Percentiles rank a stretch among this genome's conserved stretches.
Conservation (phyloP, 441 rosid genomes). For the Theobroma grandiflorum region DNA sequence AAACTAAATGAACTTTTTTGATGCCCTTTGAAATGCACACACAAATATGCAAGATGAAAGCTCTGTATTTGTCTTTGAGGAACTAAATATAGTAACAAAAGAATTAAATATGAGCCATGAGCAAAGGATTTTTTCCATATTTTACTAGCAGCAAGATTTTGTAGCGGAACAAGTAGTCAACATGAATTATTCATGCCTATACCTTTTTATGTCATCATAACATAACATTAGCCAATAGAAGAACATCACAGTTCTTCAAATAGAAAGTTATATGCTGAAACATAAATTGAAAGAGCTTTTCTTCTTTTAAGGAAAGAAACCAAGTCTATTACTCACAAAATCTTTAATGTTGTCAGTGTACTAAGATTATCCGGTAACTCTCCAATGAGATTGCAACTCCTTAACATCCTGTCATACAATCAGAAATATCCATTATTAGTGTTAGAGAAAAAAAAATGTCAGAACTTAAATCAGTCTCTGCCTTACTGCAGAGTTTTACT, state of each 20-base stretch:
- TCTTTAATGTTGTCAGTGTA: not conserved
- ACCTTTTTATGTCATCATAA: not conserved
- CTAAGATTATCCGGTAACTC: constrained; percentile 47
- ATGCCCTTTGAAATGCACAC: not conserved
- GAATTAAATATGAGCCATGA: too few relatives aligned
- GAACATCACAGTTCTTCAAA: not conserved
- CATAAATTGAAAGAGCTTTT: not conserved
- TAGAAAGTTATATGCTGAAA: not conserved
- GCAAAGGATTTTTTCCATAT: too few relatives aligned
- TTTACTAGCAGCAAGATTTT: too few relatives aligned
- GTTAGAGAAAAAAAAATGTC: not conserved
- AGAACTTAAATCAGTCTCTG: not conserved
- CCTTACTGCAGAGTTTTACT: constrained; percentile 30
- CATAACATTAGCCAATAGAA: too few relatives aligned
- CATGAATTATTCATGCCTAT: too few relatives aligned
- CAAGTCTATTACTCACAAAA: constrained; percentile 47
- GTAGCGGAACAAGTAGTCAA: too few relatives aligned
- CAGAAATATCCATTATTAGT: not conserved
- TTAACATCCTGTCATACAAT: constrained; percentile 46
- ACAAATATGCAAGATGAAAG: not conserved
- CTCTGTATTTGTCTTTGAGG: not conserved
- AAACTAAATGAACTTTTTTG: constrained; percentile 6
- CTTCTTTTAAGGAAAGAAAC: not conserved
- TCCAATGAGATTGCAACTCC: constrained; percentile 66
- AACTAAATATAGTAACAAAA: too few relatives aligned